These are phyloP conservation scores for Combretum micranthum DNA, from an alignment of 345 rosid genomes.

Conservation along the genomic window DNA sequence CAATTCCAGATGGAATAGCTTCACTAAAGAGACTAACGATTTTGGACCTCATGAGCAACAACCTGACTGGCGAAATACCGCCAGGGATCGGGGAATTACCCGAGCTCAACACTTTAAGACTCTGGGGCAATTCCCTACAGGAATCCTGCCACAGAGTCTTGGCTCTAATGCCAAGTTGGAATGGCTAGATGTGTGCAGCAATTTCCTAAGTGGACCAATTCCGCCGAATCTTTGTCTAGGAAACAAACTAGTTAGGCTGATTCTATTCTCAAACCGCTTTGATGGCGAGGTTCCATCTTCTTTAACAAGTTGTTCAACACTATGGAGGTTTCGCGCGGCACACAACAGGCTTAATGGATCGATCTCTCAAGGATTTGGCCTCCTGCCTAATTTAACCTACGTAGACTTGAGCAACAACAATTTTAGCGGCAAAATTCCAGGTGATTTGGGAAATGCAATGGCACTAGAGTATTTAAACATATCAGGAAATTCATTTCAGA, in stretches of 20 bases:
- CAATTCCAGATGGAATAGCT: constrained; percentile 48
- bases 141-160: constrained; percentile 61
- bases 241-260: constrained; percentile 62
- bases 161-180: constrained; percentile 61
- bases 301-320: constrained; percentile 51
- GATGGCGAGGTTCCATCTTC: constrained; percentile 38
- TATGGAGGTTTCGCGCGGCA: constrained; percentile 60
- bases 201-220: constrained; percentile 61
- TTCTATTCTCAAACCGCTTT: constrained; percentile 79
- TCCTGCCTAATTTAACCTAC: constrained; percentile 48
- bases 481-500: constrained; percentile 51
- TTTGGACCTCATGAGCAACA: constrained; percentile 59
- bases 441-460: constrained; percentile 55
- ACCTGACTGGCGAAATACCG: constrained; percentile 57
- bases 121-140: constrained; percentile 72
- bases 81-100: constrained; percentile 56
- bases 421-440: constrained; percentile 58
- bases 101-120: constrained; percentile 37
- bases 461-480: constrained; percentile 66
- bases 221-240: constrained; percentile 75
- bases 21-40: constrained; percentile 44
- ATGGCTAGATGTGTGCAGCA: constrained; percentile 66
- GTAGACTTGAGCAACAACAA: constrained; percentile 70
- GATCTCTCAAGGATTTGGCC: constrained; percentile 68
- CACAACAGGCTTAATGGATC: constrained; percentile 62